Base-by-base conservation (phyloP, 495 filamentous ascomycete species). In the Achaetomiella virescens region DNA sequence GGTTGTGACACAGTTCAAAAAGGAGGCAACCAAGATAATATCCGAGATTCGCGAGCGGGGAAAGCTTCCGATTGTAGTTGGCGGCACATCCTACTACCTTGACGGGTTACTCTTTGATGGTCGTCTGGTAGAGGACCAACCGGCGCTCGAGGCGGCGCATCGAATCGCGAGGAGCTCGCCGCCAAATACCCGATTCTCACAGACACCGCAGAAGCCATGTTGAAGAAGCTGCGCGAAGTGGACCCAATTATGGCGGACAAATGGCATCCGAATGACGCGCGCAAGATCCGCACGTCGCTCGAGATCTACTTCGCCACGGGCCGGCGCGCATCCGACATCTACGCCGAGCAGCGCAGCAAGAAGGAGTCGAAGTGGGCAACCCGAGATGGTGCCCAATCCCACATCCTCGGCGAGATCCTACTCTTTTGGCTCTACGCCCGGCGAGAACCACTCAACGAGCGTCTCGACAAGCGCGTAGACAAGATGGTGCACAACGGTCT, bases 51-150 rank as follows among this genome's bases (percentile, higher is more conserved):
- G 83, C 18, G 70, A 71, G 3, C 80, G 91, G 57, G 87, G 88
- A 0, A 88, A 84, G 57, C 71, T 96, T 11, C 95, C 95, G 0
- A 89, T 99, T 21, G 69, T 99, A 3, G 95, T 97, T 9, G 95
- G 95, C 15, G 95, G 95, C 24, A 95, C 91, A 5, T 89, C 95
- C 60, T 97, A 97, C 67, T 99, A 99, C 64, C 84, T 89, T 0
- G 90, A 97, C 63, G 80, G 86, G 2, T 79, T 97, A 15, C 75
- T 99, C 9, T 95, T 96, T 65, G 74, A 86, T 20, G 83, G 89
- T 46, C 69, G 72, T 25, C 57, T 90, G 29, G 72, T 89, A 17
- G 69, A 74, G 17, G 71, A 86, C 17, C 66, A 72, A n/a, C 22
- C 48, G 7, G n/a, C 56, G 27, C 22, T 63, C 43, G 70, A 71